Base-by-base conservation (phyloP, 208 protist species). In the Leishmania mexicana region DNA sequence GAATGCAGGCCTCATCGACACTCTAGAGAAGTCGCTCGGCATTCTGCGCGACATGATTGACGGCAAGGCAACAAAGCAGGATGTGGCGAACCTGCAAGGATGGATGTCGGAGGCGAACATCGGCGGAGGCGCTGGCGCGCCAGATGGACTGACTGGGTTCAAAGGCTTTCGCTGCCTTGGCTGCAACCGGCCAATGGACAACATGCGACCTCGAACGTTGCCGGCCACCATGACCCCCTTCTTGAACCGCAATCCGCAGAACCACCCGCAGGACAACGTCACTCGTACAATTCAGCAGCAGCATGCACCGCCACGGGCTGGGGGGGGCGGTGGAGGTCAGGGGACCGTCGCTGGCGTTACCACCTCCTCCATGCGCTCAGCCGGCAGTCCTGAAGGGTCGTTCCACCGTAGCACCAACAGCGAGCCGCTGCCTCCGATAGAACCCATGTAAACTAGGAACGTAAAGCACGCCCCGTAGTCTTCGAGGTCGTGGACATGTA, bases 41-140 rank as follows among this genome's bases (percentile, higher is more conserved):
- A 95, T 98, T 10, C 86, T 98, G 74, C 91, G 95, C 21, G 95
- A 98, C 81, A 98, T 97, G 95, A 93, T 98, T 40, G 95, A 98
- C 65, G 93, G 93, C 64, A 96, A 96, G 80, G 95, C 95, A 10
- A 95, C 87, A 42, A 96, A 96, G 82, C 87, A 96, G 53, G 95
- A 97, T 80, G 89, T 97, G 49, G 86, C 87, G 71, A 88, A 89
- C 28, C 84, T 98, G 75, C 93, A 95, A 79, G 89, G 92, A 35
- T 79, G 90, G 71, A 87, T 97, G 75, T 81, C 83, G 7, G 91
- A 94, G 58, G 45, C 64, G 15, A 87, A 79, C 57, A 79, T 78
- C 54, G 89, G 83, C 21, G 75, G 53, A 70, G 83, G 78, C 6
- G 83, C 78, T 31, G 84, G 71, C 6, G 87, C 86, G 5, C 80